A percentile compares a stretch with the other conserved stretches of the same genome.
Evolutionary conservation across 352 stramenopile species (phyloP).

Genomic region (Plasmopara viticola): DNA sequence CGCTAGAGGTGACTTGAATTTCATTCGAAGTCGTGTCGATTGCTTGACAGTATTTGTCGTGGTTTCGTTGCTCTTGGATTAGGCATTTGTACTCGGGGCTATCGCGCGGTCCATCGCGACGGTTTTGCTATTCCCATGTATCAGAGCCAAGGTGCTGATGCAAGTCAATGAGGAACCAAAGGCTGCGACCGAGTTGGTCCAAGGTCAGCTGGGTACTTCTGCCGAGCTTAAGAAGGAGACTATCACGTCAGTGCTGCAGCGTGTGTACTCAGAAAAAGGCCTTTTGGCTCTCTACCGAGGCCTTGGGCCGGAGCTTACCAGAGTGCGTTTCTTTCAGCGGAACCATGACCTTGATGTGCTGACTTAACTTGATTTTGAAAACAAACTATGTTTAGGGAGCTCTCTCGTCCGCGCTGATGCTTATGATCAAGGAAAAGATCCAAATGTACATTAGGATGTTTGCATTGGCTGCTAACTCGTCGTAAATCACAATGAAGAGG

Average conservation of each 20-base stretch:
- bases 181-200: conserved; percentile 9
- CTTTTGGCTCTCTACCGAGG: conserved; percentile 89
- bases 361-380: conserved; percentile 2
- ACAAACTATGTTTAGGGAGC: conserved; percentile 58
- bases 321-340: conserved; percentile 27
- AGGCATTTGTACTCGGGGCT: conserved; percentile 94
- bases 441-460: conserved; percentile 84
- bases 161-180: conserved; percentile 83
- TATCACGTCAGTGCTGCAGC: conserved; percentile 70
- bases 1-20: conserved; percentile 45
- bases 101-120: conserved; percentile 91
- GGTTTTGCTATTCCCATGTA: conserved; percentile 95
- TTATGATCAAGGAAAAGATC: conserved; percentile 98
- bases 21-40: neutral
- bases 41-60: conserved; percentile 1
- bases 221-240: conserved; percentile 54
- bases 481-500: conserved; percentile 5
- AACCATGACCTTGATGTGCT: neutral
- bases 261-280: conserved; percentile 81
- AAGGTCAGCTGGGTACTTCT: conserved; percentile 6
- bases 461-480: conserved; percentile 57
- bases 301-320: conserved; percentile 91
- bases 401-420: conserved; percentile 94
- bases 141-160: conserved; percentile 94
- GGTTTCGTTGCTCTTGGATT: conserved; percentile 6